Conservation (phyloP, 2,329 filamentous ascomycete species). For the Diatrype stigma region DNA sequence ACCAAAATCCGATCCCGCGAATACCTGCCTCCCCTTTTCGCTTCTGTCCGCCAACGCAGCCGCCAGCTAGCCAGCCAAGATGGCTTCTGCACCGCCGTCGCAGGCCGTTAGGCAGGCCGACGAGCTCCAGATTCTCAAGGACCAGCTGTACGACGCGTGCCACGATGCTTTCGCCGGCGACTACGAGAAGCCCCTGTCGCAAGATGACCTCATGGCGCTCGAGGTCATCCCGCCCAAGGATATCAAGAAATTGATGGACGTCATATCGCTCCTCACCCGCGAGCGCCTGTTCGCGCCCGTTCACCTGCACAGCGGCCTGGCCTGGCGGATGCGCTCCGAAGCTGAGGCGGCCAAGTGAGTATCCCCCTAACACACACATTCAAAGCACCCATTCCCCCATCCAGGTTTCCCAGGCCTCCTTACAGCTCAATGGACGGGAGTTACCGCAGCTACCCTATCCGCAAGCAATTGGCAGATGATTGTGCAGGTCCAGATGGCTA, state of each 20-base stretch:
- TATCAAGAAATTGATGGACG: slow-evolving; percentile 48
- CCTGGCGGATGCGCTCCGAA: slow-evolving; percentile 55
- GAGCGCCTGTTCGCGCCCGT: slow-evolving; percentile 56
- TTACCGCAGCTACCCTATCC: no score
- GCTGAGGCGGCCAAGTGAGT: slow-evolving; percentile 60
- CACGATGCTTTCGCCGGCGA: slow-evolving; percentile 40
- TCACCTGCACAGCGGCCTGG: slow-evolving; percentile 38
- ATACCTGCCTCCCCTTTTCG: no score
- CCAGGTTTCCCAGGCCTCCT: no score
- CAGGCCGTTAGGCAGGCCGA: slow-evolving; percentile 14
- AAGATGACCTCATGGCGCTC: slow-evolving; percentile 54
- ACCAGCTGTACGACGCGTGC: slow-evolving; percentile 53
- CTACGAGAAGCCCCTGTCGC: slow-evolving; percentile 47
- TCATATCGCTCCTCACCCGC: slow-evolving; percentile 54
- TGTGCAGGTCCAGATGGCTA: no score
- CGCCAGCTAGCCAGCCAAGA: no score
- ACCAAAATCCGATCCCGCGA: background rate
- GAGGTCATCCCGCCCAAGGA: slow-evolving; percentile 55
- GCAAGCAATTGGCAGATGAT: no score
- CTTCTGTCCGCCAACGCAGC: no score
- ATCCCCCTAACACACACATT: no score
- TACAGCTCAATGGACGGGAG: no score
- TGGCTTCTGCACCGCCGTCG: no score
- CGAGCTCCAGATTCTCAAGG: slow-evolving; percentile 41
- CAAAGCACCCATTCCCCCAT: no score